Base-by-base conservation (phyloP, 2,329 filamentous ascomycete genomes). In the Talaromyces sp. region DNA sequence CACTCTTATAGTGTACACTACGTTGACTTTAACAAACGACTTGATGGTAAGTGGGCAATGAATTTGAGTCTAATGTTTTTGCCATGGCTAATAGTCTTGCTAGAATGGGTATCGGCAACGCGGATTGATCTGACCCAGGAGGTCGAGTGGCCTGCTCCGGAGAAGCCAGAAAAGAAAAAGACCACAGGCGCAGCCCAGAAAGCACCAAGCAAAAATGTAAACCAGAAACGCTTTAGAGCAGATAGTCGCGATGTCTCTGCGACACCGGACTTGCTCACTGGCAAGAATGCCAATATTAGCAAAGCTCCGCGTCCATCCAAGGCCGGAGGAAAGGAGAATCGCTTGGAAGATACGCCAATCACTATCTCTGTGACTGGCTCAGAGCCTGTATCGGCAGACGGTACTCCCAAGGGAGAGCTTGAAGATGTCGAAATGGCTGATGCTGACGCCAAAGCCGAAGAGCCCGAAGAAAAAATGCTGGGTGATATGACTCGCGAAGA, bases 11-110 rank as follows among this genome's bases (percentile, higher is more conserved):
- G 77, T 75, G 95, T 96, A 69, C 96, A 97, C 75, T 97, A 97
- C 74, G 91, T 96, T 71, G 95, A 96, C 70, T 97, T 97, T 84
- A 97, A 97, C 78, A 97, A 97, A 69, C 85, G 86, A 80, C 79
- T 88, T 32, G 85, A 88, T 67, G 80, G 78, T 80, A 70, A 56
- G 54, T 41, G 31, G 17, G 17, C 26, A 21, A 29, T 9, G 24
- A 52, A 29, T 52, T 52, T 52, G 12, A n/a, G 8, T 17, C 9
- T 52, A 11, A 10, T 29, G 10, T 29, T 54, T 24, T 21, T 46
- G 43, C 50, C 17, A 58, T 66, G 41, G 65, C 73, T 57, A 76
- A 82, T 5, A 81, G 21, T 50, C 8, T 19, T 85, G 12, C 80
- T 84, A 79, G 94, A 99, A 80, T 99, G 94, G 94, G 88, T 99